Evolutionary conservation across 2,329 filamentous ascomycete genomes (phyloP).

Genomic region (Trichoderma hamatum): DNA sequence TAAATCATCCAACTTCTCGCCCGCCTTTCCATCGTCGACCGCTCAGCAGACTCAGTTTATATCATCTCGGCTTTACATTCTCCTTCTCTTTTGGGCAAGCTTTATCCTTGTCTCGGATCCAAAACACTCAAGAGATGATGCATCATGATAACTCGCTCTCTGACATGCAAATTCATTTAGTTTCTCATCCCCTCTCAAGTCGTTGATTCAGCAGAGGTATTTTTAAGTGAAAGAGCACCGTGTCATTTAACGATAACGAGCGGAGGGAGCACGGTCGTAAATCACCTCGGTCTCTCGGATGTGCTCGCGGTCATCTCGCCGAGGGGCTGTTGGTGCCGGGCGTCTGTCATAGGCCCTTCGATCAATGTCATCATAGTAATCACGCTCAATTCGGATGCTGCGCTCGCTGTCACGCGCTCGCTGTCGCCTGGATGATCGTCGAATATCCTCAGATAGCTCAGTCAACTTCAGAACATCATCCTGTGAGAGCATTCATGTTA

Average conservation of each 20-base stretch:
- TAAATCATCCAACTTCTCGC: neutral
- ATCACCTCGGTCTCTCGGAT: constrained; percentile 70
- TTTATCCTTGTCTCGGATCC: neutral
- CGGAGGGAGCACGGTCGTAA: constrained; percentile 53
- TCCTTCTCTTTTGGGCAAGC: constrained; percentile 5
- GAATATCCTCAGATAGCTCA: constrained; percentile 80
- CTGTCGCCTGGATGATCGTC: constrained; percentile 59
- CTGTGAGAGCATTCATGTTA: constrained; percentile 52
- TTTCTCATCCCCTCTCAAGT: neutral
- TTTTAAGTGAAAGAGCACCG: neutral
- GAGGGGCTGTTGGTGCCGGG: constrained; percentile 37
- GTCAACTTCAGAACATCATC: constrained; percentile 86
- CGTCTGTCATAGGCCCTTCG: constrained; percentile 38
- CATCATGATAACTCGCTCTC: neutral
- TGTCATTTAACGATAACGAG: constrained; percentile 33
- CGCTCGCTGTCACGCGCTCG: constrained; percentile 55
- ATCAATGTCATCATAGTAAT: constrained; percentile 56
- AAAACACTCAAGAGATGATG: neutral
- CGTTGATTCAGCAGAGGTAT: neutral
- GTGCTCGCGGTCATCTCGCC: constrained; percentile 62
- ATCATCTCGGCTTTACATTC: constrained; percentile 6
- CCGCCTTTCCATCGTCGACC: neutral
- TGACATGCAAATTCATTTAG: neutral
- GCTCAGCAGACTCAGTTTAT: constrained; percentile 4
- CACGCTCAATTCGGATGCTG: constrained; percentile 61